Base-by-base conservation (phyloP, 352 stramenopile genomes). In the Pythium chondricola region DNA sequence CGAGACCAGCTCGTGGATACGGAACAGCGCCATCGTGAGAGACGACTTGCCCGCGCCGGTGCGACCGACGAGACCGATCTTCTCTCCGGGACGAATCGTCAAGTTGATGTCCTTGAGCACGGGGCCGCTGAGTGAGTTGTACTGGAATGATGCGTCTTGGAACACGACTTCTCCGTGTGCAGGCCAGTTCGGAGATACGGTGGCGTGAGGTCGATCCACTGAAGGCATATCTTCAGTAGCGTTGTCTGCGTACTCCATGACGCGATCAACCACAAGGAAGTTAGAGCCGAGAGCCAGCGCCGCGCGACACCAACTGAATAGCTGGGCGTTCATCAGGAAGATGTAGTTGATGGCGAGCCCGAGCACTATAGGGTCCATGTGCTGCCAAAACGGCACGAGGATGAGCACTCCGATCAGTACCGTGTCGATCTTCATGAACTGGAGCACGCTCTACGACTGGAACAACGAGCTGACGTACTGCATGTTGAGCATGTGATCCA, bases 31-130 rank as follows among this genome's bases (percentile, higher is more conserved):
- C 36, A 60, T 48, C 9, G 40, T 46, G 1, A 60, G 16, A 21
- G 52, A 60, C 2, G 52, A 60, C 25, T 60, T 60, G 29, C 52
- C 52, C 0, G 53, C 40, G 21, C 56, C 40, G 6, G 85, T 95
- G 39, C 85, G 61, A 14, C 88, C 88, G 7, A 95, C 81, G 8
- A 97, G 63, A 30, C 81, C 88, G 58, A 84, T 72, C 33, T 76
- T 71, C 38, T 88, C 56, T 10, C 50, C 44, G 2, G 44, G 37
- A 20, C 10, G 48, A 21, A 95, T 68, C 18, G 22, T 38, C 87
- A 88, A n/a, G 17, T 54, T 54, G 16, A 84, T 37, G 21, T 58
- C 16, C 20, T 39, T 52, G 7, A 61, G 38, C 18, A 61, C 53
- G 0, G 18, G 20, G 2, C 45, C 53, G 24, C 11, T 24, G 1